Evolutionary conservation across 257 asterid genomes (phyloP).

Genomic region (Solanum appendiculatum): DNA sequence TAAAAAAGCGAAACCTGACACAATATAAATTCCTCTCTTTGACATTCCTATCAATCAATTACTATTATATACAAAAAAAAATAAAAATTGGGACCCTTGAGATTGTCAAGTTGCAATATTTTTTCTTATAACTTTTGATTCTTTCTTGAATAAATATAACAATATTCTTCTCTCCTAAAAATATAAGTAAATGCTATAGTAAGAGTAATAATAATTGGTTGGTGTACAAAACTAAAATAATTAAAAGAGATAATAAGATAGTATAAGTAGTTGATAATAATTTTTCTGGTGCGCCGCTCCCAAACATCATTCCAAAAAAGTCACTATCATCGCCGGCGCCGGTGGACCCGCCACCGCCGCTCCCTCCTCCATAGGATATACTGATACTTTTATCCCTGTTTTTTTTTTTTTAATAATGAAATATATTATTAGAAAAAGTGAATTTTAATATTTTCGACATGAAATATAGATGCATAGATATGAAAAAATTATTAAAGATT

Average conservation of each 20-base stretch:
- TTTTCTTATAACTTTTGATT: constrained; percentile 1
- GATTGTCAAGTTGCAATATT: not conserved
- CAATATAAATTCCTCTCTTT: not conserved
- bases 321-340: constrained; percentile 26
- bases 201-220: constrained; percentile 11
- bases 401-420: not conserved
- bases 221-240: constrained; percentile 31
- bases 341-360: constrained; percentile 24
- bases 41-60: not conserved
- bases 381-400: constrained; percentile 54
- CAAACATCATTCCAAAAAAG: constrained; percentile 56
- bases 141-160: not conserved
- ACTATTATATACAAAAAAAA: not conserved
- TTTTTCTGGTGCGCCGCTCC: constrained; percentile 39
- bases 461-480: not conserved
- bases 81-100: not conserved
- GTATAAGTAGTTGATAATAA: constrained; percentile 18
- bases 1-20: not conserved
- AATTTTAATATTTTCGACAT: not conserved
- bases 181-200: constrained; percentile 3
- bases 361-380: constrained; percentile 49
- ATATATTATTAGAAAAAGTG: not conserved
- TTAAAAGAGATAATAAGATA: constrained; percentile 32
- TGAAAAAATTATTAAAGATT: not conserved
- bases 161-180: not conserved